Conservation (phyloP, 2,329 filamentous ascomycete genomes). For the Arthrobotrys sphaeroides region DNA sequence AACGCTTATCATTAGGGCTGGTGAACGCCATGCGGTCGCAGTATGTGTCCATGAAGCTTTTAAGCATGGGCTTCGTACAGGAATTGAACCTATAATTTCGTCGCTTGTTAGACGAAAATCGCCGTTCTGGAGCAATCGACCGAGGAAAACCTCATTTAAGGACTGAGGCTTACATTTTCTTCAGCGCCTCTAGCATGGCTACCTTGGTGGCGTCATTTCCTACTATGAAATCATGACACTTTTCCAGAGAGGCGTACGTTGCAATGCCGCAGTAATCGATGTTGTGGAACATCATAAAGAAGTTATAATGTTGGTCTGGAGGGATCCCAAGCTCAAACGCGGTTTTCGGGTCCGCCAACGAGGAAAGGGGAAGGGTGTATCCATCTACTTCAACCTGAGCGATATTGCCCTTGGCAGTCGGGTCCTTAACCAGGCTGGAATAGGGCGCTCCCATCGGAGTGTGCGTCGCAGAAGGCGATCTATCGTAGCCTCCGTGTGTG, state of each 20-base stretch:
- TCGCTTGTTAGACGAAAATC: no score
- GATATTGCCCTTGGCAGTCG: background rate
- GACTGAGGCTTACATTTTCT: constrained; percentile 68
- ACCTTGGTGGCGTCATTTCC: constrained; percentile 77
- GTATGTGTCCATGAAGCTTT: constrained; percentile 22
- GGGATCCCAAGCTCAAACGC: background rate
- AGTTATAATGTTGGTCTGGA: background rate
- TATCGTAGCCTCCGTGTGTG: background rate
- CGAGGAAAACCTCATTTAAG: background rate
- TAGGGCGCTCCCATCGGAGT: background rate
- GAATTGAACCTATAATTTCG: background rate
- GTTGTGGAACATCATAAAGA: constrained; percentile 1
- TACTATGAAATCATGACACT: constrained; percentile 63
- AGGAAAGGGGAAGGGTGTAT: background rate
- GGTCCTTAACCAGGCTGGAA: background rate
- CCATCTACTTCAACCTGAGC: background rate
- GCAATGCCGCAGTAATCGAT: background rate
- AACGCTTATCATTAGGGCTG: background rate
- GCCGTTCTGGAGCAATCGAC: no score
- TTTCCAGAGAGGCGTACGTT: background rate
- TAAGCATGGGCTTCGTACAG: constrained; percentile 13
- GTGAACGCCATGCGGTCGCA: background rate
- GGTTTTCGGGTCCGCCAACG: background rate
- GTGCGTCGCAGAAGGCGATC: background rate
- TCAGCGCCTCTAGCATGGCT: constrained; percentile 77